phyloP scores from a whole-genome alignment of 371 early-diverging fungal species.

The Actinomortierella wolfii region DNA sequence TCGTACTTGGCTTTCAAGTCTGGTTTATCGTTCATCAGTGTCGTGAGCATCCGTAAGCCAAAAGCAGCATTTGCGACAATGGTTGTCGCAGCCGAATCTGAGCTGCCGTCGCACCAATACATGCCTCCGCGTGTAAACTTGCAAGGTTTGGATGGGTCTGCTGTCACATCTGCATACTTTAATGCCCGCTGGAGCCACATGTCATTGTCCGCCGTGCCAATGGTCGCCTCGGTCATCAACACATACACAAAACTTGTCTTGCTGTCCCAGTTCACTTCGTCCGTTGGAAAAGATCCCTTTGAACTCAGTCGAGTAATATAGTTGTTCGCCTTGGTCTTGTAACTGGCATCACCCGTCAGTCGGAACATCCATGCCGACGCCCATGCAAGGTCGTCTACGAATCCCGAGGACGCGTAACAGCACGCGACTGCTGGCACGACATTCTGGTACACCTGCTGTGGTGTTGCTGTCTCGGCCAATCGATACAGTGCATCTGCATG shows the following conservation, averaged over 20 bases:
- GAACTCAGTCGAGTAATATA: slow-evolving; percentile 51
- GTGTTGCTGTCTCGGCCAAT: slow-evolving; percentile 49
- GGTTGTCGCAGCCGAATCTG: slow-evolving; percentile 54
- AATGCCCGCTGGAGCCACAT: slow-evolving; percentile 39
- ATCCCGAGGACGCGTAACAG: slow-evolving; percentile 54
- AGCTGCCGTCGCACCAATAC: slow-evolving; percentile 58
- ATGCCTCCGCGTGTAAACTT: slow-evolving; percentile 58
- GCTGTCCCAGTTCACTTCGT: slow-evolving; percentile 45
- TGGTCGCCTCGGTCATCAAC: slow-evolving; percentile 53
- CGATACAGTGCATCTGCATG: slow-evolving; percentile 53
- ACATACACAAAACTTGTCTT: slow-evolving; percentile 56
- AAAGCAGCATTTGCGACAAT: slow-evolving; percentile 50
- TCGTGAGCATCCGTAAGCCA: slow-evolving; percentile 20
- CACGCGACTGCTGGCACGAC: slow-evolving; percentile 48
- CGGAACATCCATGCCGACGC: slow-evolving; percentile 69
- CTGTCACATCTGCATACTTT: slow-evolving; percentile 41
- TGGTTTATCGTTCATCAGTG: slow-evolving; percentile 10
- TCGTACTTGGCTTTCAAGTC: neutral
- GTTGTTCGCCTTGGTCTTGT: slow-evolving; percentile 52
- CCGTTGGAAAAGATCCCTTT: slow-evolving; percentile 2
- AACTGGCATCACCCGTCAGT: slow-evolving; percentile 52
- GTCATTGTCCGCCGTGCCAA: slow-evolving; percentile 11
- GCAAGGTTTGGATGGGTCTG: slow-evolving; percentile 35
- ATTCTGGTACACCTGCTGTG: slow-evolving; percentile 56
- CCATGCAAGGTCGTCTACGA: slow-evolving; percentile 59